A percentile compares a stretch with the other conserved stretches of the same genome.
Conservation (phyloP, 2,329 filamentous ascomycete genomes). For the Venturia aucupariae region DNA sequence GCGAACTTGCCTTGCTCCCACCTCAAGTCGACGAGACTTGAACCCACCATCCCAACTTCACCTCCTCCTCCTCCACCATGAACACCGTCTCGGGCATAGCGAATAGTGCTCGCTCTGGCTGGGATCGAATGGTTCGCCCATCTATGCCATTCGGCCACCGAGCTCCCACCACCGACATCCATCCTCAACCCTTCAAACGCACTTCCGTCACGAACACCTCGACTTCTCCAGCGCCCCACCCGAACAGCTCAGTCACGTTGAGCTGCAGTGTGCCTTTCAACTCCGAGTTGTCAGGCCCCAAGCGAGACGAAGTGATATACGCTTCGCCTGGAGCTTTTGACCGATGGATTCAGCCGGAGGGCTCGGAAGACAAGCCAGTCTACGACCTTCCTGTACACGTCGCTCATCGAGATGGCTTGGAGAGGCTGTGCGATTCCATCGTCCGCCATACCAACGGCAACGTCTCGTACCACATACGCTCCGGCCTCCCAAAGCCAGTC, state of each 20-base stretch:
- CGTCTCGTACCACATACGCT: slow-evolving; percentile 74
- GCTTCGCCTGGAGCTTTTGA: slow-evolving; percentile 79
- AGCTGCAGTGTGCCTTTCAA: slow-evolving; percentile 97
- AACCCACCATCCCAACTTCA: neutral
- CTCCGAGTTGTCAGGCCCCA: slow-evolving; percentile 82
- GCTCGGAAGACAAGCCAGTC: slow-evolving; percentile 38
- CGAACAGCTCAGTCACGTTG: slow-evolving; percentile 75
- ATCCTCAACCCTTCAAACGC: slow-evolving; percentile 43
- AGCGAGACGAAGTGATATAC: slow-evolving; percentile 90
- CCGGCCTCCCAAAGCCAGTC: slow-evolving; percentile 61
- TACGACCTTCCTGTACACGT: slow-evolving; percentile 85
- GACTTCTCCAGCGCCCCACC: slow-evolving; percentile 46
- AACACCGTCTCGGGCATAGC: slow-evolving; percentile 34
- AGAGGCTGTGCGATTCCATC: slow-evolving; percentile 72
- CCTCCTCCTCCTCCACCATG: neutral
- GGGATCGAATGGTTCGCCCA: slow-evolving; percentile 54
- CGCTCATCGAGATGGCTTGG: slow-evolving; percentile 72
- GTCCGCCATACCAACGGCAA: slow-evolving; percentile 54
- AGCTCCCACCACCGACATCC: slow-evolving; percentile 26
- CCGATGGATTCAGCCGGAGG: slow-evolving; percentile 88
- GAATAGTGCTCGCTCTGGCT: slow-evolving; percentile 57
- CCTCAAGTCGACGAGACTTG: neutral
- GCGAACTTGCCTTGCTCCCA: neutral
- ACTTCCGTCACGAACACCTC: slow-evolving; percentile 33
- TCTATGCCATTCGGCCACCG: slow-evolving; percentile 52